Evolutionary conservation across 1,139 yeast species (phyloP), one percentile per base, ranked within the genome.

Genomic region (Pneumocystis canis): DNA sequence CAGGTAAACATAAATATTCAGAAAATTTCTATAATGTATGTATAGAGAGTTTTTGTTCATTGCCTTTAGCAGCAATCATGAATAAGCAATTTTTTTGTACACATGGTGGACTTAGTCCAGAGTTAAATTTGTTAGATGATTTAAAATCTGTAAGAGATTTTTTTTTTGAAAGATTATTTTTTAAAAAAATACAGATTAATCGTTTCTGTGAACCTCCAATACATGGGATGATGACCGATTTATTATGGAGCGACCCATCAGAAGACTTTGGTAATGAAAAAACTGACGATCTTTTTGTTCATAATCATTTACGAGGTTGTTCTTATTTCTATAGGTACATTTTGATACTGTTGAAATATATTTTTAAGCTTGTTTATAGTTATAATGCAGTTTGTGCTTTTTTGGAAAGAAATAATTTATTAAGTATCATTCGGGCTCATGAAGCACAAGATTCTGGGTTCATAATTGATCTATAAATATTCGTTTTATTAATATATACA

Each of bases 371-470:
- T 20, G 14, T 30, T 57, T 20, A 25, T 39, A 84, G 96, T 1
- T 92, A 87, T 73, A 81, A 81, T 64, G 97, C 97, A 0, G 82
- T 88, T 1, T 87, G 95, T 70, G 82, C 81, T 61, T 92, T 92
- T 69, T 77, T 92, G 70, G 88, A 87, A 69, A 79, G 84, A 65
- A 92, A 90, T 58, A 87, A 89, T 37, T 76, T 92, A 61, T 76
- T 92, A 60, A 86, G 92, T 14, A 82, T 92, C 56, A 89, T 92
- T 62, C 80, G 98, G 66, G 98, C 97, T 1, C 98, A 92, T 73
- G 97, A 92, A 74, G 97, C 97, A 1, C 98, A 92, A 74, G 97
- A 92, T 74, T 94, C 95, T 18, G 98, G 98, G 33, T 92, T 89
- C 75, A 11, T 39, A 20, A 20, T 30, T 35, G 18, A 25, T 20